Evolutionary conservation across 306 rosid species (phyloP), one percentile per base, ranked within the genome.

Genomic region (Vachellia pachyceras): DNA sequence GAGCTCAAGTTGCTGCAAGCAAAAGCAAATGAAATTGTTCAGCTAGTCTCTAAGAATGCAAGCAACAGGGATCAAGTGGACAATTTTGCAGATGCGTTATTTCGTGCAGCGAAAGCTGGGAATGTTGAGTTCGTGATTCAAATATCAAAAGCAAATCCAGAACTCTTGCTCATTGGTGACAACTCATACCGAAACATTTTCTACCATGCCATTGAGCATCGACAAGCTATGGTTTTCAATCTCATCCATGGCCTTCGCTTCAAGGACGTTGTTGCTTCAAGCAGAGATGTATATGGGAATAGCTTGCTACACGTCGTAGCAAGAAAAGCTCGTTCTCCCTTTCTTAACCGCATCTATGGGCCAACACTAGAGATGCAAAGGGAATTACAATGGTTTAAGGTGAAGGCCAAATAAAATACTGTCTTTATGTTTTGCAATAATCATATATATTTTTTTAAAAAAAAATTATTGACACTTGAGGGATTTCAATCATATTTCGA

Each of bases 211-310:
- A 3, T 75, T n/a, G 0, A 25, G 0, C 10, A 5, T 54, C 78
- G 84, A 5, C 81, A 73, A 40, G 75, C 83, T 35, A 12, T 45
- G 1, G 23, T 79, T 15, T 75, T 79, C 37, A 61, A 18, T 29
- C 81, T 69, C 2, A 29, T 79, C 3, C 29, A 60, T 22, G 81
- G 78, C 3, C 50, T 25, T 5, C 1, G 13, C 23, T 20, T 6
- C 13, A 84, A 65, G 44, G 22, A 63, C 4, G 45, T 23, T 2
- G 0, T 41, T 9, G 5, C 58, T 0, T 5, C 9, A 11, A 0
- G 0, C 0, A 0, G 0, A 20, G 78, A 69, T 64, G 0, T 0
- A 0, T 0, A 22, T 13, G 12, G 18, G 1, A 79, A 69, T 10
- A 5, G 0, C 4, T 42, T 79, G 35, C 74, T 79, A 3, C 84